A percentile compares a stretch with the other conserved stretches of the same genome.
Conservation (phyloP, 2,329 filamentous ascomycete species). For the Nemania sp. region DNA sequence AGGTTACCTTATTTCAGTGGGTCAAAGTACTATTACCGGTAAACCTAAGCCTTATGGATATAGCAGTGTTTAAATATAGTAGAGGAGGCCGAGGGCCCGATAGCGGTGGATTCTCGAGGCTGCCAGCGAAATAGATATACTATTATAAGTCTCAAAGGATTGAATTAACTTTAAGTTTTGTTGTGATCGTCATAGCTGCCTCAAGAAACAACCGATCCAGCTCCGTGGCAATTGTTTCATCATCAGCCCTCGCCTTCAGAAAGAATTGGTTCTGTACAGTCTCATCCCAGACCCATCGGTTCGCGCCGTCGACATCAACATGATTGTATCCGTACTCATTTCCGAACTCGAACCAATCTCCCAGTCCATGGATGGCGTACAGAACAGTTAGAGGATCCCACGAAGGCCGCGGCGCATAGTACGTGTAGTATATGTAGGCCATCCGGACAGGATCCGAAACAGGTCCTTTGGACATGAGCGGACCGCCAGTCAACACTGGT, state of each 20-base stretch:
- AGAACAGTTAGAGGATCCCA: constrained; percentile 49
- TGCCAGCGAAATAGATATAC: too few species aligned
- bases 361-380: constrained; percentile 45
- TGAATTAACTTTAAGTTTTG: too few species aligned
- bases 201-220: constrained; percentile 22
- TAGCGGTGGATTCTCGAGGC: too few species aligned
- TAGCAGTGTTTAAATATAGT: too few species aligned
- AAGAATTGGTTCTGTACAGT: constrained; percentile 45
- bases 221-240: constrained; percentile 11
- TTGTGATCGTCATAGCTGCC: too few species aligned
- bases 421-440: constrained; percentile 48
- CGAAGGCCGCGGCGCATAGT: constrained; percentile 39
- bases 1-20: too few species aligned
- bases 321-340: constrained; percentile 47
- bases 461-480: constrained; percentile 32
- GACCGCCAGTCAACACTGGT: constrained; percentile 46
- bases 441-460: constrained; percentile 41
- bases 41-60: too few species aligned
- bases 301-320: constrained; percentile 45
- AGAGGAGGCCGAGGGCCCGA: too few species aligned
- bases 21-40: too few species aligned
- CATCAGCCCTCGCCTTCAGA: constrained; percentile 36
- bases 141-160: too few species aligned
- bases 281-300: constrained; percentile 47
- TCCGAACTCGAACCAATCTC: constrained; percentile 42